Conservation (phyloP, 495 filamentous ascomycete genomes). For the Bacidia rubella region DNA sequence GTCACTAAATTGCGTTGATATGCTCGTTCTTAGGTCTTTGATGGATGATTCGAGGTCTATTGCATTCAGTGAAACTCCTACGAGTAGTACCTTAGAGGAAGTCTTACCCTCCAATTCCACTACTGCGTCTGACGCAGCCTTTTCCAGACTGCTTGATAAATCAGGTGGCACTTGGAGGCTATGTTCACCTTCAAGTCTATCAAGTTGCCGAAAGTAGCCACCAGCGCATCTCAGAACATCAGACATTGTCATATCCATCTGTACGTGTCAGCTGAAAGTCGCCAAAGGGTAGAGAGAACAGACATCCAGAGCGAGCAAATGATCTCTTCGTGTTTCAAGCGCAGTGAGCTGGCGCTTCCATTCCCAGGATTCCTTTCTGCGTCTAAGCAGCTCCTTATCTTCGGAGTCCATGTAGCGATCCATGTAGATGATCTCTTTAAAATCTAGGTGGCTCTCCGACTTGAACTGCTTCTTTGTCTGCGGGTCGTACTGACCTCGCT, state of each 20-base stretch:
- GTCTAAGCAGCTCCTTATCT: constrained; percentile 40
- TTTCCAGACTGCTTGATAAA: constrained; percentile 23
- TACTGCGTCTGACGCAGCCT: constrained; percentile 23
- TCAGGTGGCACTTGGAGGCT: constrained; percentile 21
- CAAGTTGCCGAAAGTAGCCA: constrained; percentile 18
- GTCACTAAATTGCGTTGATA: constrained; percentile 49
- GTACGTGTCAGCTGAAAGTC: constrained; percentile 14
- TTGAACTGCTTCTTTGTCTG: constrained; percentile 51
- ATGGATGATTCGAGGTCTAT: constrained; percentile 36
- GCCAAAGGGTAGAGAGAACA: constrained; percentile 1
- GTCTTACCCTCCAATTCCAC: constrained; percentile 29
- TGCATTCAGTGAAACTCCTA: background rate
- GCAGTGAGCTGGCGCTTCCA: constrained; percentile 51
- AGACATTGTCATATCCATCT: constrained; percentile 19
- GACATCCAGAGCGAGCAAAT: constrained; percentile 36
- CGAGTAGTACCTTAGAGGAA: background rate
- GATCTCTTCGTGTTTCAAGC: constrained; percentile 35
- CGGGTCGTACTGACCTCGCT: constrained; percentile 57
- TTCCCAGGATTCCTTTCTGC: constrained; percentile 58
- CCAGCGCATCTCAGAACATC: constrained; percentile 19
- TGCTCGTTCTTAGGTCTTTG: constrained; percentile 33
- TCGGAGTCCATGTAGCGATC: constrained; percentile 76
- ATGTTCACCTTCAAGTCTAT: constrained; percentile 21
- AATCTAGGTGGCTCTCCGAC: constrained; percentile 59
- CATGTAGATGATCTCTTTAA: constrained; percentile 68